These are phyloP conservation scores for Xerocomus spinulosus DNA, from an alignment of 768 basidiomycete species.

Conservation along the genomic window DNA sequence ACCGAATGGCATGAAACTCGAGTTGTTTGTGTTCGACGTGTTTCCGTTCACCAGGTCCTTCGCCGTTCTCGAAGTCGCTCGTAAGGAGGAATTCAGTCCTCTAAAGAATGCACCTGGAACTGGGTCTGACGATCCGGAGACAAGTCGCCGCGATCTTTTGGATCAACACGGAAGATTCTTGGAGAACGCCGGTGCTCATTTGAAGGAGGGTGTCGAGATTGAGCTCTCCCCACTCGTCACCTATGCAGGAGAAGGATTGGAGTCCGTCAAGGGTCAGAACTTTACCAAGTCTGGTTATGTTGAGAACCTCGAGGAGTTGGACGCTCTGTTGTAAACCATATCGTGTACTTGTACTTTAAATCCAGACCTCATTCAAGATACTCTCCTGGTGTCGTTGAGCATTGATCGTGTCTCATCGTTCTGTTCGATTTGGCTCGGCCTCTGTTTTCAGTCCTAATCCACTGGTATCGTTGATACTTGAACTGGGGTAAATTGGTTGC, in stretches of 20 bases:
- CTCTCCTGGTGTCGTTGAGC: not conserved
- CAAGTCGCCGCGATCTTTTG: constrained; percentile 85
- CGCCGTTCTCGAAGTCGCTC: constrained; percentile 82
- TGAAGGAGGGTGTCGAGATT: constrained; percentile 75
- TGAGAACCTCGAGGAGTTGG: constrained; percentile 62
- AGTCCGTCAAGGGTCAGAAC: constrained; percentile 68
- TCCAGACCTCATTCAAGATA: constrained; percentile 4
- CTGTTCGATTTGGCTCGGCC: not conserved
- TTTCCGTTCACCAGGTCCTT: constrained; percentile 86
- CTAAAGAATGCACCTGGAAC: constrained; percentile 97
- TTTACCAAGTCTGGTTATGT: constrained; percentile 74
- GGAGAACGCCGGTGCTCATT: constrained; percentile 66
- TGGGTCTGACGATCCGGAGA: constrained; percentile 83
- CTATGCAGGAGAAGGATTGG: constrained; percentile 91
- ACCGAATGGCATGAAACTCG: constrained; percentile 99
- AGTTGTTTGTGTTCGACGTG: constrained; percentile 98
- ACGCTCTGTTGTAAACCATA: constrained; percentile 50
- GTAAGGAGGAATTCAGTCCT: constrained; percentile 92
- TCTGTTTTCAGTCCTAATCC: not conserved
- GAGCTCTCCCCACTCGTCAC: constrained; percentile 86
- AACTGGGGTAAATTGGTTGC: constrained; percentile 9
- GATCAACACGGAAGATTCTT: constrained; percentile 86
- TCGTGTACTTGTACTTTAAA: constrained; percentile 1
- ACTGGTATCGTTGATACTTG: constrained; percentile 7
- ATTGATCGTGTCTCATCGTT: constrained; percentile 1